These are phyloP conservation scores for Zygoascus tannicola DNA, from an alignment of 805 yeast species.

Conservation along the genomic window DNA sequence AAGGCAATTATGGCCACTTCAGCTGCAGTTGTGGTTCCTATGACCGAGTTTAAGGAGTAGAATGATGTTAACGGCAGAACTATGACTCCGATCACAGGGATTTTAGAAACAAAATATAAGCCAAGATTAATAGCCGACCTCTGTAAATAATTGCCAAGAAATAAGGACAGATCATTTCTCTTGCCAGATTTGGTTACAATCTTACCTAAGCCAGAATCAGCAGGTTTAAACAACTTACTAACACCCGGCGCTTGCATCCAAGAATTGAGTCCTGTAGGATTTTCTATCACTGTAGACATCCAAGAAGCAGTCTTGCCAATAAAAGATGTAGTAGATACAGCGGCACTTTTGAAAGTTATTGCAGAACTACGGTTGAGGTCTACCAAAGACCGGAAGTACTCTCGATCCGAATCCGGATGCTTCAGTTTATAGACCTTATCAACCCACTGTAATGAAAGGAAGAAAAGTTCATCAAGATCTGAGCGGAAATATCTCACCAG, in stretches of 20 bases:
- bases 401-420: constrained; percentile 31
- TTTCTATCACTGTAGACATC: not conserved
- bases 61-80: constrained; percentile 38
- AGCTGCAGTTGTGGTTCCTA: constrained; percentile 40
- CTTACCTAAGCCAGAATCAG: not conserved
- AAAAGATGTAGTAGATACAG: not conserved
- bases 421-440: constrained; percentile 32
- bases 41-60: constrained; percentile 34
- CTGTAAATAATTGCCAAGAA: constrained; percentile 9
- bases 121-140: constrained; percentile 26
- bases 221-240: not conserved
- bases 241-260: not conserved
- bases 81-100: constrained; percentile 37
- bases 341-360: not conserved
- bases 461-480: constrained; percentile 35
- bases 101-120: constrained; percentile 29
- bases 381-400: constrained; percentile 17
- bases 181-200: not conserved
- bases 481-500: constrained; percentile 30
- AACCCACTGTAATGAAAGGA: constrained; percentile 32
- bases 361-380: not conserved
- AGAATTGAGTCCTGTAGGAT: not conserved
- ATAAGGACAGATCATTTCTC: constrained; percentile 1
- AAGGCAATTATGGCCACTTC: constrained; percentile 30
- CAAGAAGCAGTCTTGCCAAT: not conserved